phyloP scores from a whole-genome alignment of 805 yeast genomes.

The Pichia paraexigua region DNA sequence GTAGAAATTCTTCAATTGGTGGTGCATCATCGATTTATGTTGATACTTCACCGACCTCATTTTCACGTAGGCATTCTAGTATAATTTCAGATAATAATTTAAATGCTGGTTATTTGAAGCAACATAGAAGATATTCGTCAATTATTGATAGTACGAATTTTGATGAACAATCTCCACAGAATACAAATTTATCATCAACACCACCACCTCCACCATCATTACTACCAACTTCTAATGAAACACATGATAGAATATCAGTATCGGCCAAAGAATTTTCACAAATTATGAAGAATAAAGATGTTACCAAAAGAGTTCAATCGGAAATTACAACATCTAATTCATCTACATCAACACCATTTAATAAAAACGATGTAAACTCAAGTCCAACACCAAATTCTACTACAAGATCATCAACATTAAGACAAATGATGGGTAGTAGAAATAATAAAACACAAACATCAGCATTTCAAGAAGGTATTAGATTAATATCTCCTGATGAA shows the following conservation, averaged over 20 bases:
- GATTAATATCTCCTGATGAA: slow-evolving; percentile 64
- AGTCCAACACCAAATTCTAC: slow-evolving; percentile 38
- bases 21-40: slow-evolving; percentile 35
- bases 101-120: slow-evolving; percentile 7
- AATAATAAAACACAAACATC: slow-evolving; percentile 54
- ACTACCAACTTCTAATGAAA: not conserved
- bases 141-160: not conserved
- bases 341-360: not conserved
- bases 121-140: slow-evolving; percentile 9
- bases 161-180: not conserved
- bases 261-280: slow-evolving; percentile 37
- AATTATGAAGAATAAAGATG: slow-evolving; percentile 12
- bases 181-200: not conserved
- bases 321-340: slow-evolving; percentile 1
- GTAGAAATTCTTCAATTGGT: slow-evolving; percentile 24
- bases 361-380: not conserved
- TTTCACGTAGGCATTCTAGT: slow-evolving; percentile 5
- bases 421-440: slow-evolving; percentile 34
- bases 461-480: slow-evolving; percentile 84
- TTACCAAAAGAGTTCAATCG: slow-evolving; percentile 34
- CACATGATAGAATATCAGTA: slow-evolving; percentile 40
- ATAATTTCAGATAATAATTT: not conserved
- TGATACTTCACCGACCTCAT: slow-evolving; percentile 16
- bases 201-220: not conserved
- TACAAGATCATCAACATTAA: slow-evolving; percentile 25